Conservation (phyloP, 352 stramenopile genomes). For the Phytophthora litchii region DNA sequence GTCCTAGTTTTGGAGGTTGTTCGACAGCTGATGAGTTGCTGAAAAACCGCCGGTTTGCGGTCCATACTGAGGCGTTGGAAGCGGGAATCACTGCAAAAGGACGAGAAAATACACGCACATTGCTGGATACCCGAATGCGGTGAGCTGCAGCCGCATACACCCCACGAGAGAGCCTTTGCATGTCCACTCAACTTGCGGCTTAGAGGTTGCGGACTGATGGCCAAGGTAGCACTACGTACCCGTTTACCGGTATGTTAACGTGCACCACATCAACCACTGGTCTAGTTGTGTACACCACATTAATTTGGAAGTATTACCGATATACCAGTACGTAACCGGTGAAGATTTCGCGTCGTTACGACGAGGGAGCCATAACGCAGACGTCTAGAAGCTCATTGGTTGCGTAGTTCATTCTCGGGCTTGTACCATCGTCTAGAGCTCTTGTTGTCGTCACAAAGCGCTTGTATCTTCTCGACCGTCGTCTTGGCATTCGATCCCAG, state of each 20-base stretch:
- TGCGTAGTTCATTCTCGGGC: neutral
- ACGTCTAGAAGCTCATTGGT: constrained; percentile 6
- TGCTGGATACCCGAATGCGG: neutral
- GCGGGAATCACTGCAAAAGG: neutral
- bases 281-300: constrained; percentile 4
- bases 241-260: neutral
- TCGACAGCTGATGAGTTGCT: neutral
- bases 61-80: neutral
- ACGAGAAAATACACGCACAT: constrained; percentile 1
- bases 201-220: neutral
- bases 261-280: neutral
- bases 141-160: constrained; percentile 7
- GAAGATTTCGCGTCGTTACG: constrained; percentile 30
- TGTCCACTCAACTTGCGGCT: neutral
- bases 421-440: neutral
- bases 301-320: no score
- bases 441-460: neutral
- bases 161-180: constrained; percentile 26
- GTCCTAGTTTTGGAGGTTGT: constrained; percentile 18
- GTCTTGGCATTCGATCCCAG: constrained; percentile 3
- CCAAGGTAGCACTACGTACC: neutral
- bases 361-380: constrained; percentile 6
- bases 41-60: constrained; percentile 13
- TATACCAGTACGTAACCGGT: no score
- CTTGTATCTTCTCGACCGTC: neutral